Base-by-base conservation (phyloP, 2,329 filamentous ascomycete genomes). In the Sphaerulina vaccinii region DNA sequence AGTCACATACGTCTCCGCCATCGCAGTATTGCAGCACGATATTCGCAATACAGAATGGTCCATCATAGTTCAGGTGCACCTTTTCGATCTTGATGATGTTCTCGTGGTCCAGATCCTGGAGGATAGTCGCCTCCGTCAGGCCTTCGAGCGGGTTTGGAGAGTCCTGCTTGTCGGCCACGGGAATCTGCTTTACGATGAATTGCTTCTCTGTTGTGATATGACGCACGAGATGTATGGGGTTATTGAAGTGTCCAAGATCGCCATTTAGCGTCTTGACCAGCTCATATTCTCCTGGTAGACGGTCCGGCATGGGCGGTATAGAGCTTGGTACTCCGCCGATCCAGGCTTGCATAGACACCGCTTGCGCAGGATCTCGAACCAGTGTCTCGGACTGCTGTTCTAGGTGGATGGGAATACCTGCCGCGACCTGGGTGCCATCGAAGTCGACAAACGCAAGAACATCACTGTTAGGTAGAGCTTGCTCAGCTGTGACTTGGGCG, bases 11-110 rank as follows among this genome's bases (percentile, higher is more conserved):
- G 35, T 63, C 60, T 9, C 61, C 61, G 9, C 50, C 49, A 1
- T 48, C 27, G 49, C 57, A 61, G 45, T 49, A 62, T n/a, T 56
- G 58, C 16, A 59, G 42, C 4, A 52, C 38, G 22, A 57, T 39
- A 18, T 51, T 45, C 4, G 22, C 40, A 13, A 50, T 47, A 18
- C 35, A 23, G 13, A 32, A 29, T 6, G 18, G 18, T 19, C 38
- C 38, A 19, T 27, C 36, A 33, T 41, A n/a, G 23, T 43, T 27
- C 11, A 19, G 8, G 18, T 41, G 19, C 16, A 35, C 19, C 18
- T 23, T 46, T 16, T 46, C 29, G 15, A 46, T 13, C 18, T 13
- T 19, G 41, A 58, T 51, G 47, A 57, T 50, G 39, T 59, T 59
- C 2, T 39, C 43, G 16, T 59, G 56, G 2, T 19, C 10, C 1